Conservation (phyloP, 768 basidiomycete species). For the Trametes cinnabarina region DNA sequence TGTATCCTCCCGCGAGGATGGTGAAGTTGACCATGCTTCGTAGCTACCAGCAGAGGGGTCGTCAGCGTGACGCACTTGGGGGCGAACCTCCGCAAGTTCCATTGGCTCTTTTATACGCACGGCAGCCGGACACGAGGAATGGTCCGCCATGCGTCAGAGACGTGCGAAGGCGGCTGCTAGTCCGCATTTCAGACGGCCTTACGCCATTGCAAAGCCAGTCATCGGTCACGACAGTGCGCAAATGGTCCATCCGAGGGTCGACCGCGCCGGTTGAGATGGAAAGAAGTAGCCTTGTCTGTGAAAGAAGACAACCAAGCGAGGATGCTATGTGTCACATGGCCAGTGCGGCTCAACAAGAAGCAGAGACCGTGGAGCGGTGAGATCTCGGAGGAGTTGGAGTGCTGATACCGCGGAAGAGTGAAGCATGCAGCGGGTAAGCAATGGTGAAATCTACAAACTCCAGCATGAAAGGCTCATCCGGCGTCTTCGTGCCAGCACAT, state of each 20-base stretch:
- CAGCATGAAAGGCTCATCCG: background rate
- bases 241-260: slow-evolving; percentile 15
- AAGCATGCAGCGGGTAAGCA: background rate
- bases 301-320: background rate
- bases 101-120: background rate
- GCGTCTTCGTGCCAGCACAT: background rate
- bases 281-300: background rate
- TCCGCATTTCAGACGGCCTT: background rate
- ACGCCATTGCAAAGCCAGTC: background rate
- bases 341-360: background rate
- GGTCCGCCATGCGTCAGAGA: background rate
- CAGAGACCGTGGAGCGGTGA: background rate
- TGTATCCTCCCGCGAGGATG: slow-evolving; percentile 67
- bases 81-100: background rate
- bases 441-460: background rate
- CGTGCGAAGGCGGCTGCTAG: background rate
- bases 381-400: background rate
- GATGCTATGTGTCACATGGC: slow-evolving; percentile 5
- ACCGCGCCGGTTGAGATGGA: slow-evolving; percentile 4
- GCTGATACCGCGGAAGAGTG: background rate
- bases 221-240: slow-evolving; percentile 8
- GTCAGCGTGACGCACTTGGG: background rate
- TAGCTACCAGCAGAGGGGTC: background rate
- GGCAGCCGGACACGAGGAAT: background rate
- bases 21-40: slow-evolving; percentile 60